Conservation (phyloP, 352 stramenopile species). For the Phytophthora sp. region DNA sequence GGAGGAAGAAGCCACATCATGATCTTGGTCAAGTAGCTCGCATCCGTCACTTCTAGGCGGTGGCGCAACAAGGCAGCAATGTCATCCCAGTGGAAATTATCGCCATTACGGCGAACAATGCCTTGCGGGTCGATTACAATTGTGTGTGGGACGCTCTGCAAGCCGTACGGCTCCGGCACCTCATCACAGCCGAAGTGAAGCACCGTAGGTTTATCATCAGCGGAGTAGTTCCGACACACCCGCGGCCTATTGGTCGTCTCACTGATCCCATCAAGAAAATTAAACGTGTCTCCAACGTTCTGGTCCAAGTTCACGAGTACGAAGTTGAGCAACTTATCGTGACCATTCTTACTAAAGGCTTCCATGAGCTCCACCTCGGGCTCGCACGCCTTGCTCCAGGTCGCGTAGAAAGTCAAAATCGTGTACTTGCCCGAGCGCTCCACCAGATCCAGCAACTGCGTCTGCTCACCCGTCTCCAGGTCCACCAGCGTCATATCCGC, state of each 20-base stretch:
- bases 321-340: conserved; percentile 60
- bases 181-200: conserved; percentile 59
- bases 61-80: conserved; percentile 56
- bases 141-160: conserved; percentile 57
- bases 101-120: conserved; percentile 55
- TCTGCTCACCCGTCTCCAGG: conserved; percentile 52
- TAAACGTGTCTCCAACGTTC: conserved; percentile 53
- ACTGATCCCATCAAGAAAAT: conserved; percentile 48
- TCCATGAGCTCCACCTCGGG: conserved; percentile 64
- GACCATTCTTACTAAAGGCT: conserved; percentile 54
- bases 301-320: conserved; percentile 71
- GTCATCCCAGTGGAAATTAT: conserved; percentile 71
- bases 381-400: conserved; percentile 62
- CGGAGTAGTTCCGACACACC: conserved; percentile 55
- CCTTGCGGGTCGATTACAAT: conserved; percentile 52
- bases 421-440: conserved; percentile 40
- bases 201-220: conserved; percentile 54
- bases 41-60: conserved; percentile 34
- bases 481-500: conserved; percentile 56
- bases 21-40: conserved; percentile 15
- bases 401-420: conserved; percentile 68
- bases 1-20: conserved; percentile 35
- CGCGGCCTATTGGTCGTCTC: conserved; percentile 38
- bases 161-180: conserved; percentile 56
- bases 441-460: conserved; percentile 42